Evolutionary conservation across 495 filamentous ascomycete genomes (phyloP).

Genomic region (Penicillium malachiteum): DNA sequence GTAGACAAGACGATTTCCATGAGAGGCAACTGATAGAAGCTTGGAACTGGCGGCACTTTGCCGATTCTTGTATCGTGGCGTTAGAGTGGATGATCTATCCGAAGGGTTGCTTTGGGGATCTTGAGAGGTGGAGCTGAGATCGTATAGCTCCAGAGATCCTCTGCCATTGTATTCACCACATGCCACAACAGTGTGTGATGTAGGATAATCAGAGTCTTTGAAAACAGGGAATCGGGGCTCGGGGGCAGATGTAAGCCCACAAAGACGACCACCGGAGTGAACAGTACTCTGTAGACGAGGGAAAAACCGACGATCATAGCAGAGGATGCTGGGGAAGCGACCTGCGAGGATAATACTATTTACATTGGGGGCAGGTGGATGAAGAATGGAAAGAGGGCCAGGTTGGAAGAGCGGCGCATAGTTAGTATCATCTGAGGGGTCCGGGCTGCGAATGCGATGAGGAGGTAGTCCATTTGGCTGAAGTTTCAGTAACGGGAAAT

Average conservation of each 20-base stretch:
- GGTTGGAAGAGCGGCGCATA: conserved; percentile 79
- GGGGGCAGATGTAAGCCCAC: conserved; percentile 71
- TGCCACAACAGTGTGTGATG: conserved; percentile 68
- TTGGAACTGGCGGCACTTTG: conserved; percentile 80
- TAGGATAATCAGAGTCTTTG: conserved; percentile 50
- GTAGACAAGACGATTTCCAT: conserved; percentile 81
- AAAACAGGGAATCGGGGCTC: conserved; percentile 53
- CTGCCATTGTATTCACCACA: conserved; percentile 95
- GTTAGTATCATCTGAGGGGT: conserved; percentile 40
- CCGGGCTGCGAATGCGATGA: conserved; percentile 44
- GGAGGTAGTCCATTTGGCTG: conserved; percentile 41
- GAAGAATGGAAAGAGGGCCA: conserved; percentile 77
- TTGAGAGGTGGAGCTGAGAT: conserved; percentile 43
- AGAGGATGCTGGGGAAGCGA: conserved; percentile 84
- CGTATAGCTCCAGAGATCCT: conserved; percentile 87
- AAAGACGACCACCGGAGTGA: conserved; percentile 79
- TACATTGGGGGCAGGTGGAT: conserved; percentile 58
- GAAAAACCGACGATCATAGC: conserved; percentile 86
- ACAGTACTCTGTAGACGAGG: conserved; percentile 74
- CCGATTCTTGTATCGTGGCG: conserved; percentile 64
- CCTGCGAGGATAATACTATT: conserved; percentile 64
- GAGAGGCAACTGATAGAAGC: conserved; percentile 77
- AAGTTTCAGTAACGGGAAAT: conserved; percentile 40
- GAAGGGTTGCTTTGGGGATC: conserved; percentile 22
- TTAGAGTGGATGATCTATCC: conserved; percentile 34